phyloP scores from a whole-genome alignment of 2,329 filamentous ascomycete genomes.

The Clarireedia hainanense region DNA sequence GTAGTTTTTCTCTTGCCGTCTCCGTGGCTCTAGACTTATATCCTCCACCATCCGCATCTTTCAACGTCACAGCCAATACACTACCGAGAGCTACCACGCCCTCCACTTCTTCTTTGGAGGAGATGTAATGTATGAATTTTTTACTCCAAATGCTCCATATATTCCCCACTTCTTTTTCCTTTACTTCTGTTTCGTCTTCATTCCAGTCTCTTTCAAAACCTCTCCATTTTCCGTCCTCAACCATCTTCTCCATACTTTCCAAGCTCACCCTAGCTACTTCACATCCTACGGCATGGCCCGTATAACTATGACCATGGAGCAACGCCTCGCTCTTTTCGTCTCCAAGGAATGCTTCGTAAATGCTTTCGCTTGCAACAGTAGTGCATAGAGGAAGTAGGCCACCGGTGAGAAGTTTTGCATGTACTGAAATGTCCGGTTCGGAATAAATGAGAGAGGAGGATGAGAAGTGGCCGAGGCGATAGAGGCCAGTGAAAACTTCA shows the following conservation, averaged over 20 bases:
- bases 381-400: slow-evolving; percentile 70
- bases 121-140: slow-evolving; percentile 50
- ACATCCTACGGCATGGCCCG: slow-evolving; percentile 74
- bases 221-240: slow-evolving; percentile 33
- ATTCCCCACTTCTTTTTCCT: neutral
- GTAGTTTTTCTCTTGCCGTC: slow-evolving; percentile 33
- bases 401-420: slow-evolving; percentile 78
- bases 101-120: slow-evolving; percentile 45
- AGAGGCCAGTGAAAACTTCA: slow-evolving; percentile 81
- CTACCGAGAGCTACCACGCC: slow-evolving; percentile 68
- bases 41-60: slow-evolving; percentile 32
- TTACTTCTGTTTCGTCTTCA: neutral
- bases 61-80: slow-evolving; percentile 58
- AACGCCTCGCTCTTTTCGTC: slow-evolving; percentile 71
- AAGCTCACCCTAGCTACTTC: slow-evolving; percentile 67
- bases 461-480: slow-evolving; percentile 67
- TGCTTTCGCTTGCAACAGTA: slow-evolving; percentile 64
- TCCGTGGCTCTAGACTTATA: slow-evolving; percentile 31
- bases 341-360: slow-evolving; percentile 65
- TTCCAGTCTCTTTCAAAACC: neutral
- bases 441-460: slow-evolving; percentile 61
- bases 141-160: slow-evolving; percentile 67
- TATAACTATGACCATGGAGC: slow-evolving; percentile 81
- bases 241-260: slow-evolving; percentile 49
- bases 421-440: slow-evolving; percentile 67